Conservation (phyloP, 331 rosid genomes). For the Dryas integrifolia region DNA sequence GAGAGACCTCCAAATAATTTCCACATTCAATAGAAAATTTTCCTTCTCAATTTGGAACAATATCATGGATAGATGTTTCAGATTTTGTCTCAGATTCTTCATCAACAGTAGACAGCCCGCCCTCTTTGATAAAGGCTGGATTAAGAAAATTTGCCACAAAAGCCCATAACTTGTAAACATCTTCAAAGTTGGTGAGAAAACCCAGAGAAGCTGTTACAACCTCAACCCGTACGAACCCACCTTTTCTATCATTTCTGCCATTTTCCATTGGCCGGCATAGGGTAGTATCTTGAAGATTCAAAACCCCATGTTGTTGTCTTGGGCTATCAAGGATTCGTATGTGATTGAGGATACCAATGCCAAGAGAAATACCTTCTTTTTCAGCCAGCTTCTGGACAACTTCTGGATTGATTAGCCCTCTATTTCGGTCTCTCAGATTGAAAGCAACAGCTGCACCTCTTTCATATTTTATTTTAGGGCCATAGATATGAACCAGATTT, state of each 20-base stretch:
- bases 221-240: slow-evolving; percentile 68
- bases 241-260: slow-evolving; percentile 54
- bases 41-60: slow-evolving; percentile 11
- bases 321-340: slow-evolving; percentile 60
- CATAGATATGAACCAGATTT: slow-evolving; percentile 77
- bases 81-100: slow-evolving; percentile 68
- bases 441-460: slow-evolving; percentile 98
- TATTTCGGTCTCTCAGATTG: slow-evolving; percentile 65
- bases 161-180: slow-evolving; percentile 90
- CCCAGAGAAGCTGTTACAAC: slow-evolving; percentile 91
- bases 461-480: slow-evolving; percentile 93
- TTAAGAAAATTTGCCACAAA: slow-evolving; percentile 85
- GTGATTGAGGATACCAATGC: slow-evolving; percentile 88
- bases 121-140: slow-evolving; percentile 60
- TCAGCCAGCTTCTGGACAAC: slow-evolving; percentile 93
- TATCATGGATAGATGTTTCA: background rate
- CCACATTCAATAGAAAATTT: slow-evolving; percentile 16
- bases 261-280: slow-evolving; percentile 80
- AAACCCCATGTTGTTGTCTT: slow-evolving; percentile 46
- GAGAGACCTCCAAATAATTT: slow-evolving; percentile 20
- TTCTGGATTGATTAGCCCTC: slow-evolving; percentile 78
- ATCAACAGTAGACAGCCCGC: slow-evolving; percentile 63
- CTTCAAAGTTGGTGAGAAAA: slow-evolving; percentile 89
- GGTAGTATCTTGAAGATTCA: slow-evolving; percentile 54
- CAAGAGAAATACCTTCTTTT: slow-evolving; percentile 82